Conservation (phyloP, 140 eudicot species). For the Flaveria floridana region DNA sequence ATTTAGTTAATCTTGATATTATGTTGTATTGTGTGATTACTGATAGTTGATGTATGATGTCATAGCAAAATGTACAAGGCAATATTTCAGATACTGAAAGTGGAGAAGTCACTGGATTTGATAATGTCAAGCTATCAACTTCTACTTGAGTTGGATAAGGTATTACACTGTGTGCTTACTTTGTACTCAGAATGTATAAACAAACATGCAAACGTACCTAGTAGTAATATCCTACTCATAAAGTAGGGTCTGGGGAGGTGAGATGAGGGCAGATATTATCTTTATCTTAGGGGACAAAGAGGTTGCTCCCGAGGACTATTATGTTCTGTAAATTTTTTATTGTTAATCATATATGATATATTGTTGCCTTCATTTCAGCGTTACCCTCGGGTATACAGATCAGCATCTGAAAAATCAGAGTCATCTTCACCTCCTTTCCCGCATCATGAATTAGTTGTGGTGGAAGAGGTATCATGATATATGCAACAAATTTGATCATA, state of each 20-base stretch:
- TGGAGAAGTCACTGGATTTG: conserved; percentile 62
- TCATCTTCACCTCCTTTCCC: conserved; percentile 36
- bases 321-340: background rate
- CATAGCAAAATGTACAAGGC: conserved; percentile 79
- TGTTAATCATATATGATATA: background rate
- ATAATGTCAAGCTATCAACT: conserved; percentile 78
- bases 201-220: too few species aligned
- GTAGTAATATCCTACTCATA: too few species aligned
- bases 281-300: too few species aligned
- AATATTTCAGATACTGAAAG: conserved; percentile 65
- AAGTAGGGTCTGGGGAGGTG: too few species aligned
- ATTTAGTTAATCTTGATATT: too few species aligned
- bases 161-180: conserved; percentile 29
- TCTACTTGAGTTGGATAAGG: conserved; percentile 70
- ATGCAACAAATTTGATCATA: background rate
- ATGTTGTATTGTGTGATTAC: background rate
- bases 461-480: conserved; percentile 59
- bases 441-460: conserved; percentile 48
- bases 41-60: conserved; percentile 31
- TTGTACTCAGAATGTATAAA: background rate
- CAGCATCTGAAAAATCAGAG: conserved; percentile 33
- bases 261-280: too few species aligned
- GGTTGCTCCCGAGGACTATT: too few species aligned
- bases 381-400: conserved; percentile 61
- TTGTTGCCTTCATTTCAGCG: conserved; percentile 40